Conservation (phyloP, 1,284 basidiomycete genomes). For the Cutaneotrichosporon spelunceum region DNA sequence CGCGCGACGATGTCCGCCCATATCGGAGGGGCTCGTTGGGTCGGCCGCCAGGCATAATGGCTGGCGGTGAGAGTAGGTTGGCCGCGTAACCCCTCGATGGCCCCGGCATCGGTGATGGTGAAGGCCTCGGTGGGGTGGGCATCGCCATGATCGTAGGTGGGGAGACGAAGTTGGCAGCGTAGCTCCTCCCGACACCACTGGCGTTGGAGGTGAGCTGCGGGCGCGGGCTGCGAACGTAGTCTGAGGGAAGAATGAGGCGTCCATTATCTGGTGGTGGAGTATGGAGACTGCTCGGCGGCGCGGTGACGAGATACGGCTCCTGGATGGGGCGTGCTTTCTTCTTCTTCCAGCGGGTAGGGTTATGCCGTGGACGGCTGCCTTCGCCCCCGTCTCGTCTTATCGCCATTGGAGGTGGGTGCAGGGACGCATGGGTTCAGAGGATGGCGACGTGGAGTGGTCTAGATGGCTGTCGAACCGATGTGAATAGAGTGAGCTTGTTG, state of each 20-base stretch:
- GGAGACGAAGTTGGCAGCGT: slow-evolving; percentile 37
- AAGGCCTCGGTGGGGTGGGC: background rate
- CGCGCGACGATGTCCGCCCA: background rate
- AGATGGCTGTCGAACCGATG: background rate
- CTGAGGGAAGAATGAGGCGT: slow-evolving; percentile 29
- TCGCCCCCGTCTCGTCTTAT: background rate
- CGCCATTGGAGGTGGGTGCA: background rate
- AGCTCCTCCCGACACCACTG: slow-evolving; percentile 12
- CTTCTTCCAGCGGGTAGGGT: slow-evolving; percentile 12
- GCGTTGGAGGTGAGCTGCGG: slow-evolving; percentile 21
- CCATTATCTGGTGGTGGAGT: background rate
- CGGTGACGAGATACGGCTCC: slow-evolving; percentile 42
- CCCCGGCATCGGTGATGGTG: background rate
- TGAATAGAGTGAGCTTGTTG: background rate
- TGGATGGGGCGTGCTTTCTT: slow-evolving; percentile 36
- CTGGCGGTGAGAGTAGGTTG: slow-evolving; percentile 37
- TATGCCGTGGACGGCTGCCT: background rate
- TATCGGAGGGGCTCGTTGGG: slow-evolving; percentile 1
- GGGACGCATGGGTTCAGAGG: background rate
- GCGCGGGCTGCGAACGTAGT: slow-evolving; percentile 29
- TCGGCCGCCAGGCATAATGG: slow-evolving; percentile 39
- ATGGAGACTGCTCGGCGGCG: slow-evolving; percentile 32
- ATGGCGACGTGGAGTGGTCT: background rate
- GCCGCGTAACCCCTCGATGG: slow-evolving; percentile 30
- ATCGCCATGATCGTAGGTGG: slow-evolving; percentile 42